Evolutionary conservation across 2,329 filamentous ascomycete species (phyloP), one percentile per base, ranked within the genome.

Genomic region (Hymenoscyphus infarciens): DNA sequence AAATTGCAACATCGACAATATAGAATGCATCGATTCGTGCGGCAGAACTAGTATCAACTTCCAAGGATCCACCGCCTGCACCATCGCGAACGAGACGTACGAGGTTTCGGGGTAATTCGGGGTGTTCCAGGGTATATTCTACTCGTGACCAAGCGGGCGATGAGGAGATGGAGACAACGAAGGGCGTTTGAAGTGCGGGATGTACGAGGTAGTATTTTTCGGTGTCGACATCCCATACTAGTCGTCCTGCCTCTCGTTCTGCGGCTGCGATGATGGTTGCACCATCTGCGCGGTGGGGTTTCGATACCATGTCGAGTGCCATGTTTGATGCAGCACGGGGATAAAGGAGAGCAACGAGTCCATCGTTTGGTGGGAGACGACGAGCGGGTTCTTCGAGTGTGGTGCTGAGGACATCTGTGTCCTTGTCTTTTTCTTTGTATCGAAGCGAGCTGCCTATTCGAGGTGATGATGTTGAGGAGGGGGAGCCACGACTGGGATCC

Each of bases 221-320:
- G 62, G 78, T 81, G 70, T 88, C 86, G 33, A 83, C 82, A 70
- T 88, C 86, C 83, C 87, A 92, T n/a, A 90, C 84, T 1, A 93
- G 82, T 2, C 87, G 82, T 27, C 86, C 89, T 68, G 85, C 87
- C 75, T 92, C 88, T 35, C 83, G 81, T 72, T 89, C 85, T 0
- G 88, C 88, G 38, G 87, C 83, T 63, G 81, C 80, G 3, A 87
- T 79, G 10, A 87, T 80, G 10, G 87, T 82, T 0, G 82, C 78
- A 1, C 82, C 79, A 71, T 89, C 85, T 2, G 87, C 77, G 29
- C 82, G 80, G 63, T 67, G 65, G 25, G 71, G 61, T 57, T 72
- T 74, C 39, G 69, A 69, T 16, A 69, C 70, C 25, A 74, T 66
- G 22, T 88, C 85, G 1, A 87, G 77, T 1, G 85, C 87, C 74